phyloP scores from a whole-genome alignment of 192 early-diverging fungal genomes.

The Entrophospora sp. region DNA sequence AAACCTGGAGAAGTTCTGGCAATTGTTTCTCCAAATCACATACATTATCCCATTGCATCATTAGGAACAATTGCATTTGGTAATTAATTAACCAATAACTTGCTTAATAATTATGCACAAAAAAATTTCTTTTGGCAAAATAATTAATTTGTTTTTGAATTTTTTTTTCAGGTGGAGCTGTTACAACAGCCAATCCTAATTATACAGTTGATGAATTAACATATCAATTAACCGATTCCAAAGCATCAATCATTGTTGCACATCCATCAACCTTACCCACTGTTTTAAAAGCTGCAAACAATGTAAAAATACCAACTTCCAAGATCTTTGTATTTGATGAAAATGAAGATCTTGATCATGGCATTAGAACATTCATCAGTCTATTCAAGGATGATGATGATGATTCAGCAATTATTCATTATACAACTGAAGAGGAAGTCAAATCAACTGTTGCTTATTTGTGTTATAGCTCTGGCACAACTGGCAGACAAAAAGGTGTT shows the following conservation, averaged over 20 bases:
- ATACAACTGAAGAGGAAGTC: too few relatives aligned
- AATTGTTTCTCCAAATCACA: slow-evolving; percentile 62
- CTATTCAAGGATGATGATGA: too few relatives aligned
- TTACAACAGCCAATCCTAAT: slow-evolving; percentile 70
- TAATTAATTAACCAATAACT: background rate
- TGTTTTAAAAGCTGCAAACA: too few relatives aligned
- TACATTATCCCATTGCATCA: too few relatives aligned
- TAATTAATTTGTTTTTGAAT: slow-evolving; percentile 12
- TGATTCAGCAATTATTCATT: too few relatives aligned
- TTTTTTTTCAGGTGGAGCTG: slow-evolving; percentile 46
- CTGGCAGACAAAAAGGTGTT: too few relatives aligned
- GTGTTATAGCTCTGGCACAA: too few relatives aligned
- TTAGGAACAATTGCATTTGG: slow-evolving; percentile 24
- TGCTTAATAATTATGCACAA: background rate
- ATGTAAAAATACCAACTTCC: too few relatives aligned
- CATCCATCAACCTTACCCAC: too few relatives aligned
- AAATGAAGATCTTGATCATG: slow-evolving; percentile 77
- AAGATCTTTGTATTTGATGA: too few relatives aligned
- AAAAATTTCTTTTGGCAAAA: too few relatives aligned
- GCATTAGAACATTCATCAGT: slow-evolving; percentile 72
- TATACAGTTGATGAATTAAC: slow-evolving; percentile 73
- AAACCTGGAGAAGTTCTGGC: slow-evolving; percentile 63
- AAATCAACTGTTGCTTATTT: too few relatives aligned
- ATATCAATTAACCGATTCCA: slow-evolving; percentile 61
- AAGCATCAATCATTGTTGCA: slow-evolving; percentile 55